Percentiles rank a stretch among this genome's conserved stretches.
Evolutionary conservation across 495 filamentous ascomycete species (phyloP).

Genomic region (Penicillium paxilli): DNA sequence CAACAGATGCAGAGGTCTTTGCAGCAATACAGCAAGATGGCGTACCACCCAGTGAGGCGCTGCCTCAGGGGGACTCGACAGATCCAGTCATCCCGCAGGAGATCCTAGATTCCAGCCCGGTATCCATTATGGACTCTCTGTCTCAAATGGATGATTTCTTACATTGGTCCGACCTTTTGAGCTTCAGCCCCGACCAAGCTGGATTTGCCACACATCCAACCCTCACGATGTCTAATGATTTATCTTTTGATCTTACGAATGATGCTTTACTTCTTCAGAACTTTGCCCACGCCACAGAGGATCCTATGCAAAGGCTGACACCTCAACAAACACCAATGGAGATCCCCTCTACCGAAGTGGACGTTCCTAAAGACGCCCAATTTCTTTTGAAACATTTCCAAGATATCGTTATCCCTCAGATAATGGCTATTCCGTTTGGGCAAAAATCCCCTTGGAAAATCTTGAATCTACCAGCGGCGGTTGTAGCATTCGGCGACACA

Average conservation of each 20-base stretch:
- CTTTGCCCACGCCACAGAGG: constrained; percentile 1
- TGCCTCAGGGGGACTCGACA: background rate
- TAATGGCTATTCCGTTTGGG: constrained; percentile 32
- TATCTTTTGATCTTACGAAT: constrained; percentile 14
- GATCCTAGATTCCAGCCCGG: constrained; percentile 11
- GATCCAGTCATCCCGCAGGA: constrained; percentile 5
- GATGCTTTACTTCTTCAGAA: constrained; percentile 6
- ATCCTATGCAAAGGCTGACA: constrained; percentile 1
- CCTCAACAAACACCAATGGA: constrained; percentile 14
- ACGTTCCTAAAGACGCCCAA: constrained; percentile 25
- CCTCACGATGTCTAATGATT: constrained; percentile 18
- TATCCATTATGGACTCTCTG: constrained; percentile 26
- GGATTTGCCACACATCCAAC: constrained; percentile 13
- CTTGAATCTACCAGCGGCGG: constrained; percentile 30
- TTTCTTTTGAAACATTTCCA: constrained; percentile 34
- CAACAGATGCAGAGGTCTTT: background rate
- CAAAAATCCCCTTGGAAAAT: constrained; percentile 38
- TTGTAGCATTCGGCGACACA: constrained; percentile 31
- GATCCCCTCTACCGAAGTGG: background rate
- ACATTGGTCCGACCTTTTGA: constrained; percentile 35
- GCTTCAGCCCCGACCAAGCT: constrained; percentile 26
- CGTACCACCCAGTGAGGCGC: background rate
- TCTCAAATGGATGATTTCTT: constrained; percentile 34
- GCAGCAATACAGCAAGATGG: background rate
- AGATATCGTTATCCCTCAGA: constrained; percentile 30